Percentiles rank a stretch among this genome's conserved stretches.
These are phyloP conservation scores for Pythium rhizo-oryzae DNA, from an alignment of 352 stramenopile genomes.

Conservation along the genomic window DNA sequence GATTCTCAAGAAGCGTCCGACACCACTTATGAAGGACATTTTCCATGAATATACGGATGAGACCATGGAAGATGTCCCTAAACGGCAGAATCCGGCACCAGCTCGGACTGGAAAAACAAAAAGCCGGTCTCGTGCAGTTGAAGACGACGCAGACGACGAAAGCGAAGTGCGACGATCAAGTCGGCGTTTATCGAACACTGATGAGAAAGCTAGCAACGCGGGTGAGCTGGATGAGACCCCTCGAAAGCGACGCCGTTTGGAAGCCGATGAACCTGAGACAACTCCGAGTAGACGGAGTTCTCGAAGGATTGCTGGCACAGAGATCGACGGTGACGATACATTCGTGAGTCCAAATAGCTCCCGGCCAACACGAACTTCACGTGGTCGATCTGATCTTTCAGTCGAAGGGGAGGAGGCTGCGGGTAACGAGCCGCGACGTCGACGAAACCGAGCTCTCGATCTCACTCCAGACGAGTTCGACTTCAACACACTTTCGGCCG, in stretches of 20 bases:
- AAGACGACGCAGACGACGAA: constrained; percentile 18
- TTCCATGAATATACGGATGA: constrained; percentile 69
- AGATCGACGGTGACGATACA: not conserved
- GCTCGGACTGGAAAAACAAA: constrained; percentile 11
- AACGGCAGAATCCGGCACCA: constrained; percentile 30
- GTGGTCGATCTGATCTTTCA: not conserved
- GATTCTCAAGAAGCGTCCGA: constrained; percentile 76
- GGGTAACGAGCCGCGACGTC: not conserved
- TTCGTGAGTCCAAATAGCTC: not conserved
- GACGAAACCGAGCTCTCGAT: constrained; percentile 16
- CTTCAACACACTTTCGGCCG: not conserved
- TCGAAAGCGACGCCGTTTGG: constrained; percentile 21
- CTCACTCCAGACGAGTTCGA: constrained; percentile 21
- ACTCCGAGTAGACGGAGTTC: constrained; percentile 28
- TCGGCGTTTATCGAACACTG: constrained; percentile 6
- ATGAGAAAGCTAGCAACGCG: not conserved
- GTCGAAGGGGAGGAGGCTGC: not conserved
- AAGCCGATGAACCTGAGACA: constrained; percentile 10
- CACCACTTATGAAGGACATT: constrained; percentile 66
- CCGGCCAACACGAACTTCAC: constrained; percentile 4
- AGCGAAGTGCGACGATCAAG: constrained; percentile 18
- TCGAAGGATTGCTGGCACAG: constrained; percentile 4
- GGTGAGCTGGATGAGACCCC: constrained; percentile 13
- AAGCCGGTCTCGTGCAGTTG: constrained; percentile 7
- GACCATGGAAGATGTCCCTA: constrained; percentile 48